These are phyloP conservation scores for Cladosporium sphaerospermum DNA, from an alignment of 2,329 filamentous ascomycete species.

Conservation along the genomic window DNA sequence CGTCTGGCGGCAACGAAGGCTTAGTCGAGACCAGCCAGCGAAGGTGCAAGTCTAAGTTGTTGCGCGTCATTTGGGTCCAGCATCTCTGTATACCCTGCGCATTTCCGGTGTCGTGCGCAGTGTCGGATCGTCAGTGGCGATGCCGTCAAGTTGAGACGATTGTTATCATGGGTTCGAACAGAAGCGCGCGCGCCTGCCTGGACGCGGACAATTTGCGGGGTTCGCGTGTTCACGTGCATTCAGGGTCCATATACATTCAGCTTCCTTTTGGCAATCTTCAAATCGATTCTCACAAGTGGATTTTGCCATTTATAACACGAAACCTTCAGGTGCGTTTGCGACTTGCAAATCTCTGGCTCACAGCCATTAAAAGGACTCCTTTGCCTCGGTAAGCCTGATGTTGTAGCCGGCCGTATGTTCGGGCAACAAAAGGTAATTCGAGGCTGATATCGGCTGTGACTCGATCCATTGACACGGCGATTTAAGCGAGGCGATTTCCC, in stretches of 20 bases:
- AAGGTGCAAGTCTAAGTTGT: conserved; percentile 45
- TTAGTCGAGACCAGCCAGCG: conserved; percentile 42
- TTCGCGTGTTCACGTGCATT: background rate
- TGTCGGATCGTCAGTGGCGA: background rate
- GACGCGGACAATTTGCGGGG: background rate
- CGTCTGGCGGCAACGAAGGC: conserved; percentile 27
- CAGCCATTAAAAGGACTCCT: too few species aligned
- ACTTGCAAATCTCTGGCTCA: too few species aligned
- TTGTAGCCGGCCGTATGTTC: too few species aligned
- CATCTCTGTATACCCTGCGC: conserved; percentile 16
- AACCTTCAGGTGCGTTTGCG: too few species aligned
- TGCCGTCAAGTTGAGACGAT: background rate
- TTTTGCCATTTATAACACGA: too few species aligned
- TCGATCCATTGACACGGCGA: too few species aligned
- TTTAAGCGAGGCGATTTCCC: too few species aligned
- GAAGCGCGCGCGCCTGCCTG: background rate
- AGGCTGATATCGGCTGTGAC: too few species aligned
- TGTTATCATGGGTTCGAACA: background rate
- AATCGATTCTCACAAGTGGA: too few species aligned
- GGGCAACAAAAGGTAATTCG: too few species aligned
- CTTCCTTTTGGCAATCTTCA: too few species aligned
- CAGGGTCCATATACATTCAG: background rate
- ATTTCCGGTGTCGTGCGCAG: background rate
- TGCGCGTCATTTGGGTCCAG: conserved; percentile 38
- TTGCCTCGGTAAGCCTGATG: too few species aligned